Conservation (phyloP, 1,139 yeast species). For the Sugiyamaella japonica region DNA sequence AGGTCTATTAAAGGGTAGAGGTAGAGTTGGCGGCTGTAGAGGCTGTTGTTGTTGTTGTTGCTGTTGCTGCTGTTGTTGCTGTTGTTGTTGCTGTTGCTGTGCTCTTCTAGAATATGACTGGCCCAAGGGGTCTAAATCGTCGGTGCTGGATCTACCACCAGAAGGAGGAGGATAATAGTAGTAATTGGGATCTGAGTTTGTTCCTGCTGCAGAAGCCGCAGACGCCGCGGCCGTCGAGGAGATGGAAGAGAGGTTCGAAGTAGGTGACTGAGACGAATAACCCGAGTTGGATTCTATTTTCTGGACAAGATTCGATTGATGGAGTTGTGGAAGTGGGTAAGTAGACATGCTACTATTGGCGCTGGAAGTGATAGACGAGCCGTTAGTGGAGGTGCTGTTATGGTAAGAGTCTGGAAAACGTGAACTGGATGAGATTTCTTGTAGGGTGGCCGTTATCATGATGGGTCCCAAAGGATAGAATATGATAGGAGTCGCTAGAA, state of each 20-base stretch:
- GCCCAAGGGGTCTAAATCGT: slow-evolving; percentile 14
- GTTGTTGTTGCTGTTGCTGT: slow-evolving; percentile 10
- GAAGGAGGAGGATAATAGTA: slow-evolving; percentile 18
- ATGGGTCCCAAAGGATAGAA: neutral
- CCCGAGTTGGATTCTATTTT: slow-evolving; percentile 3
- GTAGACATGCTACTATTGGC: slow-evolving; percentile 10
- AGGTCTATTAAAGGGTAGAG: slow-evolving; percentile 20
- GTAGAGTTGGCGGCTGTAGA: slow-evolving; percentile 22
- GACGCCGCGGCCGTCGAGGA: slow-evolving; percentile 4
- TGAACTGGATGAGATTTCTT: slow-evolving; percentile 13
- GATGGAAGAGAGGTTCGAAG: neutral
- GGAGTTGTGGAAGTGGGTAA: slow-evolving; percentile 20
- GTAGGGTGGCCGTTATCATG: slow-evolving; percentile 20
- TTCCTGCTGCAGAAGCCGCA: slow-evolving; percentile 9
- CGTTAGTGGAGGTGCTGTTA: neutral
- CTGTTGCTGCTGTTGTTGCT: slow-evolving; percentile 13
- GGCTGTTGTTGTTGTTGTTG: slow-evolving; percentile 15
- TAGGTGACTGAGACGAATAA: slow-evolving; percentile 1
- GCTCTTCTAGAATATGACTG: slow-evolving; percentile 15
- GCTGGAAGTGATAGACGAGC: neutral
- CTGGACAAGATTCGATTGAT: slow-evolving; percentile 6
- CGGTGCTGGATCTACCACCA: slow-evolving; percentile 7
- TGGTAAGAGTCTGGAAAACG: neutral
- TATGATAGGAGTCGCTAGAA: neutral
- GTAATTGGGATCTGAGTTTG: slow-evolving; percentile 18